Percentiles rank a stretch among this genome's conserved stretches.
These are phyloP conservation scores for Earliella scabrosa DNA, from an alignment of 1,284 basidiomycete genomes.

Conservation along the genomic window DNA sequence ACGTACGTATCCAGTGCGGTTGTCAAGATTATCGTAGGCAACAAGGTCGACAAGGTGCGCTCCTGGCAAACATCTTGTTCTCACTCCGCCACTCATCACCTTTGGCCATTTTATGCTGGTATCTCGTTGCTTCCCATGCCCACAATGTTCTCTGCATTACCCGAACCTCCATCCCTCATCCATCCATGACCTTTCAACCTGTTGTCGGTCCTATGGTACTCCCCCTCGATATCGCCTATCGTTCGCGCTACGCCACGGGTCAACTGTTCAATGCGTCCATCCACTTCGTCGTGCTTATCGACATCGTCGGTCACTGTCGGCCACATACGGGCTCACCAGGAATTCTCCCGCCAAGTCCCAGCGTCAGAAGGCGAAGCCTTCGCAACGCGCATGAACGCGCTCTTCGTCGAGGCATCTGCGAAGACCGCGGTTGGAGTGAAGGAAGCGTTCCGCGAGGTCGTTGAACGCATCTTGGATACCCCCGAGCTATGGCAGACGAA, in stretches of 20 bases:
- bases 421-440: constrained; percentile 85
- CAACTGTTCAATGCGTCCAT: too few species aligned
- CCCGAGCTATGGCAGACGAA: constrained; percentile 65
- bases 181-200: too few species aligned
- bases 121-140: too few species aligned
- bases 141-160: too few species aligned
- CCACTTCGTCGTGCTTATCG: neutral
- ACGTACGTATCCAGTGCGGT: constrained; percentile 89
- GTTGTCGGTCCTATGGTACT: too few species aligned
- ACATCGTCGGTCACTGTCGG: too few species aligned
- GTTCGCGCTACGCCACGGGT: too few species aligned
- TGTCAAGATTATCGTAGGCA: constrained; percentile 95
- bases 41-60: constrained; percentile 92
- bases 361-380: constrained; percentile 82
- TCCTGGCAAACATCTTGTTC: neutral
- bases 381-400: constrained; percentile 78
- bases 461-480: constrained; percentile 69
- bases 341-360: constrained; percentile 87
- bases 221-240: too few species aligned
- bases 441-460: constrained; percentile 83
- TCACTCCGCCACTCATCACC: neutral
- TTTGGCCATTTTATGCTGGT: neutral
- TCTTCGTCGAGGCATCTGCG: constrained; percentile 89
- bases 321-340: constrained; percentile 47
- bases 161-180: too few species aligned